Evolutionary conservation across 371 early-diverging fungal genomes (phyloP).

Genomic region (Mortierella sp.): DNA sequence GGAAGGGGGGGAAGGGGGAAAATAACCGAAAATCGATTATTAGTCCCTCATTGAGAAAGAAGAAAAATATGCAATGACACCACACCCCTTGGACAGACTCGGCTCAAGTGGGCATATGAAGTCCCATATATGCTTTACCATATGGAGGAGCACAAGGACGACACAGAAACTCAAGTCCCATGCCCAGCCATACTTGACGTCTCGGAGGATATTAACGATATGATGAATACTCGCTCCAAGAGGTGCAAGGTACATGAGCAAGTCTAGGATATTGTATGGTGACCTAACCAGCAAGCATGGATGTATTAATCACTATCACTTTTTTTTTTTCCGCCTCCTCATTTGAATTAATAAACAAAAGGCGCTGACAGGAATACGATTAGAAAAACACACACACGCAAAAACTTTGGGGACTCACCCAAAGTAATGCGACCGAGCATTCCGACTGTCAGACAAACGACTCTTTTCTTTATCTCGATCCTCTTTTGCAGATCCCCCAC

Average conservation of each 20-base stretch:
- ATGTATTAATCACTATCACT: neutral
- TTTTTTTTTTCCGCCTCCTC: too few species aligned
- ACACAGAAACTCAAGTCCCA: conserved; percentile 18
- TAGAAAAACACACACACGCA: too few species aligned
- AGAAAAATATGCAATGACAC: neutral
- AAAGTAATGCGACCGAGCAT: neutral
- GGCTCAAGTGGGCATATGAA: too few species aligned
- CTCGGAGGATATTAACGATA: neutral
- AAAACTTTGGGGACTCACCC: neutral
- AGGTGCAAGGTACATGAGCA: conserved; percentile 9
- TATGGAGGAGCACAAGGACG: conserved; percentile 13
- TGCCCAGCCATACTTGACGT: neutral
- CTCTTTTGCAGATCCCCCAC: too few species aligned
- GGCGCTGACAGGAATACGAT: too few species aligned
- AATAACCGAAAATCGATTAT: too few species aligned
- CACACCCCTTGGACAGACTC: too few species aligned
- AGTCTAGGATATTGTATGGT: conserved; percentile 13
- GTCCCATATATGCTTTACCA: too few species aligned
- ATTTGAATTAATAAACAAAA: too few species aligned
- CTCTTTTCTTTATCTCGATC: too few species aligned
- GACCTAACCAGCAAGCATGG: neutral
- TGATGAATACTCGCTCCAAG: conserved; percentile 13
- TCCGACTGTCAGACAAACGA: too few species aligned
- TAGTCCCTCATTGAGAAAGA: neutral
- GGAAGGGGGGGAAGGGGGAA: too few species aligned